Conservation (phyloP, 345 rosid genomes). For the Raphanus sativus region DNA sequence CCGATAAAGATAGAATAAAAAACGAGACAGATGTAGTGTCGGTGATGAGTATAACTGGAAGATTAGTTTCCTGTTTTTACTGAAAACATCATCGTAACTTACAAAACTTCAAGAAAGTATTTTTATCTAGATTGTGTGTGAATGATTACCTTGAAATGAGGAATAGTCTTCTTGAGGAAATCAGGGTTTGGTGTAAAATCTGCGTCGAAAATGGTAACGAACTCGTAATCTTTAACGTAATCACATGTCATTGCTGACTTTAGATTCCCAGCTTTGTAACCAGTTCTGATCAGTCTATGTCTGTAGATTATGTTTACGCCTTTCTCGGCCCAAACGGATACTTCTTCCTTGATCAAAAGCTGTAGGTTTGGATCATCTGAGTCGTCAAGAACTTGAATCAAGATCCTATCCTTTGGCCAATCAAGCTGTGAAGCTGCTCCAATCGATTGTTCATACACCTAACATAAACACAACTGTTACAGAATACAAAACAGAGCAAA, state of each 20-base stretch:
- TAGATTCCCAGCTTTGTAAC: constrained; percentile 92
- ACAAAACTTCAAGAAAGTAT: background rate
- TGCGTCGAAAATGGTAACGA: constrained; percentile 78
- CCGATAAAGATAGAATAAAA: background rate
- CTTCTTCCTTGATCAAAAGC: constrained; percentile 74
- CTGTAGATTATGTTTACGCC: constrained; percentile 82
- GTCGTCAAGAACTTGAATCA: constrained; percentile 89
- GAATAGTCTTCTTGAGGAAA: constrained; percentile 71
- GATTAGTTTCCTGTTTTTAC: background rate
- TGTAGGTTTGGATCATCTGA: constrained; percentile 68
- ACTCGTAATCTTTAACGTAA: constrained; percentile 75
- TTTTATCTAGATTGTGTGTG: background rate
- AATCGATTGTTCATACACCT: constrained; percentile 85
- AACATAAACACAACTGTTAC: background rate
- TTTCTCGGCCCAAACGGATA: constrained; percentile 61
- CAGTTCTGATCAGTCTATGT: constrained; percentile 79
- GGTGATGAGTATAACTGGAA: constrained; percentile 7
- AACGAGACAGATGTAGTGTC: constrained; percentile 23
- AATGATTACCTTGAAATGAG: constrained; percentile 69
- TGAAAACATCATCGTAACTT: constrained; percentile 21
- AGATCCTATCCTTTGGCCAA: constrained; percentile 79
- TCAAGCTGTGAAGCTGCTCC: constrained; percentile 80
- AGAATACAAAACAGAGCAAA: background rate
- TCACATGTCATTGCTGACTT: constrained; percentile 90
- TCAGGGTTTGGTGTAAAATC: constrained; percentile 86